These are phyloP conservation scores for Mucor circinelloides DNA, from an alignment of 371 early-diverging fungal species.

Conservation along the genomic window DNA sequence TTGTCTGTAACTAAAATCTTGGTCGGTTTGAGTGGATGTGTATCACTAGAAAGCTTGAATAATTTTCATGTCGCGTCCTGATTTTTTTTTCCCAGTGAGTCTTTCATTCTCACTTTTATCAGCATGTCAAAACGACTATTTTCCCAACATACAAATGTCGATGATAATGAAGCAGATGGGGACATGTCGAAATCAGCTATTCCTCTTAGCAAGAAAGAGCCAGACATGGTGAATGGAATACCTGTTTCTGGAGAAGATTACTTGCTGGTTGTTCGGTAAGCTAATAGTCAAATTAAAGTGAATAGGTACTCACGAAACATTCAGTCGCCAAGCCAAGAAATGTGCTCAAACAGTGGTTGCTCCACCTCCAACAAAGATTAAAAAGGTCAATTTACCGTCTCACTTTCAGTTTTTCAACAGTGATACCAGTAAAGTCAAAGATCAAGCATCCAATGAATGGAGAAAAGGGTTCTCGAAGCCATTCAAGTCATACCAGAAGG, in stretches of 20 bases:
- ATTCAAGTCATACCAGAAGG: conserved; percentile 35
- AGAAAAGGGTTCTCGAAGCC: conserved; percentile 23
- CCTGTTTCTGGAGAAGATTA: conserved; percentile 54
- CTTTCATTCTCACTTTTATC: too few species aligned
- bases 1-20: too few species aligned
- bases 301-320: too few species aligned
- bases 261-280: conserved; percentile 47
- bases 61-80: neutral
- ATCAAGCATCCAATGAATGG: conserved; percentile 31
- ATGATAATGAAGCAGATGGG: conserved; percentile 20
- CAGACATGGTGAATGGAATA: conserved; percentile 42
- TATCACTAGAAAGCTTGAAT: too few species aligned
- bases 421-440: neutral
- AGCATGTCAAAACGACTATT: conserved; percentile 34
- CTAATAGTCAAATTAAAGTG: neutral
- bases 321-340: conserved; percentile 39
- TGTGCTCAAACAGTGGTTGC: conserved; percentile 35
- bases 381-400: conserved; percentile 27
- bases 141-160: conserved; percentile 23
- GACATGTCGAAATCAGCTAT: conserved; percentile 21
- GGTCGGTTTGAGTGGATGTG: too few species aligned
- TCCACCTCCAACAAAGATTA: conserved; percentile 26
- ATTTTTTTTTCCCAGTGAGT: neutral
- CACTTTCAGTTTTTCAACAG: conserved; percentile 29
- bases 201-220: conserved; percentile 30